Conservation (phyloP, 257 asterid genomes). For the Salvia splendens region DNA sequence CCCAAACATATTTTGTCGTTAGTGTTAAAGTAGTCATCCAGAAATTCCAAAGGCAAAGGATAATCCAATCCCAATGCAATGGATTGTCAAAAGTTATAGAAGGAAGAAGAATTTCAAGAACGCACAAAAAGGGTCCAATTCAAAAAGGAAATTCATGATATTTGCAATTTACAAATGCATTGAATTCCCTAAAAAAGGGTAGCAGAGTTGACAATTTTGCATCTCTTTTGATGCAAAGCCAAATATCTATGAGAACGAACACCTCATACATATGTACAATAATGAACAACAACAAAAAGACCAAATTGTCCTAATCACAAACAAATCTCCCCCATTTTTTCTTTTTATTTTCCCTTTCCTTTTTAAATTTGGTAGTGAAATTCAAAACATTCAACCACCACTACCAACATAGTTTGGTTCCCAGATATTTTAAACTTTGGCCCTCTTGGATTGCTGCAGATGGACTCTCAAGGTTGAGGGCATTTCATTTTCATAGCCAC, state of each 20-base stretch:
- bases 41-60: background rate
- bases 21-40: background rate
- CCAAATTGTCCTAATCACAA: slow-evolving; percentile 37
- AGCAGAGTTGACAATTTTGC: slow-evolving; percentile 20
- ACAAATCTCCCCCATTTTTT: slow-evolving; percentile 30
- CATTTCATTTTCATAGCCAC: slow-evolving; percentile 55
- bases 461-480: slow-evolving; percentile 55
- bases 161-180: slow-evolving; percentile 9
- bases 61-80: slow-evolving; percentile 5
- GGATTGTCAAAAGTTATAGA: background rate
- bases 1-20: too few relatives aligned
- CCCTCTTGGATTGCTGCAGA: slow-evolving; percentile 39
- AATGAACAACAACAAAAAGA: slow-evolving; percentile 35
- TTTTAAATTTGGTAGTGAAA: slow-evolving; percentile 19
- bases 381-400: slow-evolving; percentile 33
- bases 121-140: too few relatives aligned
- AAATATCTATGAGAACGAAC: slow-evolving; percentile 34
- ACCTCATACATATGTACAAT: slow-evolving; percentile 44
- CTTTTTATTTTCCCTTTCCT: background rate
- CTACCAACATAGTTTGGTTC: slow-evolving; percentile 37
- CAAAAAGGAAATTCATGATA: background rate
- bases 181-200: background rate
- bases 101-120: background rate
- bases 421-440: slow-evolving; percentile 31
- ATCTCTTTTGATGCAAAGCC: slow-evolving; percentile 28